phyloP scores from a whole-genome alignment of 2,329 filamentous ascomycete species.

The Ramularia collo-cygni region DNA sequence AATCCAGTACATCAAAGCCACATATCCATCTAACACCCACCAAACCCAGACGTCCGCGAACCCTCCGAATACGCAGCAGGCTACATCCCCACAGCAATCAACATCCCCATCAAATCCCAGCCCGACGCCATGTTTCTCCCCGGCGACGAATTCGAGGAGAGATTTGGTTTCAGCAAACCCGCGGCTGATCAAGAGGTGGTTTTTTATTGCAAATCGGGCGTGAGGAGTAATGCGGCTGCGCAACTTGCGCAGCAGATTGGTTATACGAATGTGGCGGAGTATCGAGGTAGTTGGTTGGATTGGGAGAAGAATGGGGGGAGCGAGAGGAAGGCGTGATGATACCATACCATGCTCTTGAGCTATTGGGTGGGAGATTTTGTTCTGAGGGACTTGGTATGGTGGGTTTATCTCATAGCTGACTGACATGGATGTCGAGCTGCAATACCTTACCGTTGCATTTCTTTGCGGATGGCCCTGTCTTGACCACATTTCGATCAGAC shows the following conservation, averaged over 20 bases:
- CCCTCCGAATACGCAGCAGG: constrained; percentile 59
- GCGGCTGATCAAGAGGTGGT: constrained; percentile 52
- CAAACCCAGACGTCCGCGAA: constrained; percentile 67
- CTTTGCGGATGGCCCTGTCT: too few species aligned
- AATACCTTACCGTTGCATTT: too few species aligned
- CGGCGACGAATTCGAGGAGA: constrained; percentile 72
- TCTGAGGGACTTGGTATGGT: too few species aligned
- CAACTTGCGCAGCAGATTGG: constrained; percentile 69
- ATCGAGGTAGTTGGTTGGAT: constrained; percentile 71
- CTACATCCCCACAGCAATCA: constrained; percentile 72
- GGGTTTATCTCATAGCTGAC: too few species aligned
- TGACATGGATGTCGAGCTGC: too few species aligned
- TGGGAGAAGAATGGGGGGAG: constrained; percentile 70
- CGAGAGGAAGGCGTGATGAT: constrained; percentile 29
- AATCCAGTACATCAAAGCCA: background rate
- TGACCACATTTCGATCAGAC: too few species aligned
- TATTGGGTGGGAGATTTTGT: too few species aligned
- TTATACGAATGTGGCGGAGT: constrained; percentile 65
- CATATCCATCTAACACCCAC: constrained; percentile 1
- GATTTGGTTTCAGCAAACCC: constrained; percentile 72
- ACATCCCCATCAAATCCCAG: constrained; percentile 70
- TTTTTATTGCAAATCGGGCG: constrained; percentile 91
- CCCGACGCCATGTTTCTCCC: constrained; percentile 74
- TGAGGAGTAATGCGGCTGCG: constrained; percentile 72
- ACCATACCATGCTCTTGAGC: background rate